Percentiles rank a stretch among this genome's conserved stretches.
phyloP scores from a whole-genome alignment of 2,329 filamentous ascomycete genomes.

The Talaromyces islandicus region DNA sequence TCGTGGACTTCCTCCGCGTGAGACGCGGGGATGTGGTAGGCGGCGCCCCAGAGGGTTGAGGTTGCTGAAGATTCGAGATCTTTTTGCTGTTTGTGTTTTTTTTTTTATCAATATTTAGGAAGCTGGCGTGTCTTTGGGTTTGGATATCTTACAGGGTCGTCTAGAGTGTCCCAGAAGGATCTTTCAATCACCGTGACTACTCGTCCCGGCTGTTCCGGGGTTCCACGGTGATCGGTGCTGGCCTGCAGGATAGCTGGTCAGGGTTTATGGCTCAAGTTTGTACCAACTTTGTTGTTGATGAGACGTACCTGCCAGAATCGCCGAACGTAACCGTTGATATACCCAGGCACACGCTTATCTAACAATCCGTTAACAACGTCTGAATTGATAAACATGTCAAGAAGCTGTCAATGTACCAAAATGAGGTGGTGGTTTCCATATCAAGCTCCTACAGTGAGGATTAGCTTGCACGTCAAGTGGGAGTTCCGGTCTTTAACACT shows the following conservation, averaged over 20 bases:
- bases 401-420: slow-evolving; percentile 60
- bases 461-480: not conserved
- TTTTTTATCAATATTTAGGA: not conserved
- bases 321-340: slow-evolving; percentile 87
- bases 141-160: slow-evolving; percentile 50
- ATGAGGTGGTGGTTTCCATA: slow-evolving; percentile 96
- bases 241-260: slow-evolving; percentile 2
- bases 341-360: slow-evolving; percentile 84
- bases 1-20: slow-evolving; percentile 74
- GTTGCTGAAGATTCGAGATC: slow-evolving; percentile 26
- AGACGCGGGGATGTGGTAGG: slow-evolving; percentile 72
- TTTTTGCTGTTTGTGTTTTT: slow-evolving; percentile 21
- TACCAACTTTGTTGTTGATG: not conserved
- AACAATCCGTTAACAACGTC: not conserved
- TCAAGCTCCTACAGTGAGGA: slow-evolving; percentile 63
- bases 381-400: not conserved
- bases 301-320: slow-evolving; percentile 90
- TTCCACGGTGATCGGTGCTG: slow-evolving; percentile 92
- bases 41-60: slow-evolving; percentile 77
- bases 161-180: slow-evolving; percentile 71
- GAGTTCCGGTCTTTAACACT: slow-evolving; percentile 15
- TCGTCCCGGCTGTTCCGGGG: slow-evolving; percentile 76
- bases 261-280: not conserved
- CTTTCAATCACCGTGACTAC: slow-evolving; percentile 89
- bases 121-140: slow-evolving; percentile 4